Evolutionary conservation across 2,329 filamentous ascomycete species (phyloP).

Genomic region (Fusarium tanahbumbuense): DNA sequence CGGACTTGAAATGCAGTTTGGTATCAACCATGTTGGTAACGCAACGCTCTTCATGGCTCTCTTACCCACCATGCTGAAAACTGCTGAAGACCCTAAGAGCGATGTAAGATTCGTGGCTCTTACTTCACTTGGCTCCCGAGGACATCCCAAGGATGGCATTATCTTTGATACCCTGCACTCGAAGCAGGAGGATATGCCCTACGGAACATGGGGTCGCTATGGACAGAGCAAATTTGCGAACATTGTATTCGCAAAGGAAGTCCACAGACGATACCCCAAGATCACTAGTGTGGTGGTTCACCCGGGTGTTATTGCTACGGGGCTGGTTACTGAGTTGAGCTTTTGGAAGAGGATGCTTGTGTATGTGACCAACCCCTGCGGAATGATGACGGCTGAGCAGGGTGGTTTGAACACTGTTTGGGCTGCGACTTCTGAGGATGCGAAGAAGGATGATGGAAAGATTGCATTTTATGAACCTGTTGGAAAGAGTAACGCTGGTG

Average conservation of each 20-base stretch:
- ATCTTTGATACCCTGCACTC: conserved; percentile 46
- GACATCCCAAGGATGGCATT: conserved; percentile 46
- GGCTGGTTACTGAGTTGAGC: conserved; percentile 40
- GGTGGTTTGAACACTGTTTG: conserved; percentile 50
- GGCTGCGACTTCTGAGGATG: conserved; percentile 46
- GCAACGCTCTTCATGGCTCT: conserved; percentile 52
- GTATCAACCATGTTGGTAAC: conserved; percentile 52
- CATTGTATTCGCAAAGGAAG: conserved; percentile 58
- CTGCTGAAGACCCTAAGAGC: conserved; percentile 24
- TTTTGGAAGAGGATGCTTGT: conserved; percentile 44
- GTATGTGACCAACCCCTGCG: conserved; percentile 35
- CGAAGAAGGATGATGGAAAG: conserved; percentile 21
- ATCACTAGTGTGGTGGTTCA: conserved; percentile 61
- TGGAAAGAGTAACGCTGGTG: conserved; percentile 36
- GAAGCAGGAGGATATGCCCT: conserved; percentile 41
- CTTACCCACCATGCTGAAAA: conserved; percentile 41
- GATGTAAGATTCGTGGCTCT: conserved; percentile 43
- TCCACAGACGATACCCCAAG: conserved; percentile 57
- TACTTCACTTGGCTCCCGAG: conserved; percentile 45
- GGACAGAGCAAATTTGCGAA: conserved; percentile 64
- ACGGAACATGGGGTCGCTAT: conserved; percentile 59
- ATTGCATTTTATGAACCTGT: conserved; percentile 48
- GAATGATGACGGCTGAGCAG: conserved; percentile 44
- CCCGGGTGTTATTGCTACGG: conserved; percentile 56
- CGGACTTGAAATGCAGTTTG: conserved; percentile 53